Conservation (phyloP, 768 basidiomycete genomes). For the Rhodotorula graminis region DNA sequence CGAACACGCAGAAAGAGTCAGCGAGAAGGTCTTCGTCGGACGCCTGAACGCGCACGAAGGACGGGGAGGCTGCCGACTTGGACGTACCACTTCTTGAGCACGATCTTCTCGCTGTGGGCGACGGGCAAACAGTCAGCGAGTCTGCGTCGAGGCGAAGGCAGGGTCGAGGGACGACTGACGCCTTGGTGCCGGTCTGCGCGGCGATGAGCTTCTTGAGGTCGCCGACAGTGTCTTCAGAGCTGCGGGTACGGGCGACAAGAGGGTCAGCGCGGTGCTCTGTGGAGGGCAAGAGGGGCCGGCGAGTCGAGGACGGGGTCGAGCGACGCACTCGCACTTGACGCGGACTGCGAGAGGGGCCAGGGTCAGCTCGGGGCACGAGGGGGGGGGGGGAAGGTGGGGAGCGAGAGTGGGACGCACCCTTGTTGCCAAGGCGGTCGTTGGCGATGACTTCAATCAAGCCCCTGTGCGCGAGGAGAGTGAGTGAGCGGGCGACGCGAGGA, state of each 20-base stretch:
- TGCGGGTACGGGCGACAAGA: conserved; percentile 37
- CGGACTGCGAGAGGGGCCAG: conserved; percentile 57
- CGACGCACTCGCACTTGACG: conserved; percentile 66
- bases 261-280: background rate
- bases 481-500: background rate
- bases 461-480: background rate
- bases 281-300: no score
- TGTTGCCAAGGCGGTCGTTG: conserved; percentile 89
- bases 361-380: background rate
- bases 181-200: conserved; percentile 86
- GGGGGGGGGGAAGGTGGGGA: background rate
- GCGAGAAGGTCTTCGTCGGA: no score
- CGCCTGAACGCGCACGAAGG: no score
- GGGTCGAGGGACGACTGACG: conserved; percentile 29
- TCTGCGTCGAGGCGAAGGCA: no score
- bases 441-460: conserved; percentile 66
- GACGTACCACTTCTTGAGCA: conserved; percentile 87
- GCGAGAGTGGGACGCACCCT: conserved; percentile 56
- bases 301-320: background rate
- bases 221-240: conserved; percentile 90
- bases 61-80: no score
- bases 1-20: background rate
- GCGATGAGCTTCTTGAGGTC: conserved; percentile 96
- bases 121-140: background rate
- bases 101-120: conserved; percentile 53